Base-by-base conservation (phyloP, 148 eudicot species). In the Dysphania ambrosioides region DNA sequence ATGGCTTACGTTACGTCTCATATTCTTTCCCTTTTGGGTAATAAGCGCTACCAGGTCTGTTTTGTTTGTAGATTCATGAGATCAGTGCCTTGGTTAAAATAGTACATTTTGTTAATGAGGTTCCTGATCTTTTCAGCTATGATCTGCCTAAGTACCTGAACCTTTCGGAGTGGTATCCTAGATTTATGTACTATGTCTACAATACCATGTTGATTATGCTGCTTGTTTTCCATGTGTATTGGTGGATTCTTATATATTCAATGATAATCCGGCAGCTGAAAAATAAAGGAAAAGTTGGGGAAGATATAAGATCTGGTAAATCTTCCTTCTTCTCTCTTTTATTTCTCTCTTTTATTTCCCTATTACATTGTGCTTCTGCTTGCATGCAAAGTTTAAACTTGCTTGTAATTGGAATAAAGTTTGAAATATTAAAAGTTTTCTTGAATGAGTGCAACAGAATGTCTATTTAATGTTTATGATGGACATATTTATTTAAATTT, bases 231-330 rank as follows among this genome's bases (percentile, higher is more conserved):
- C 97, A 96, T 74, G 84, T 92, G 71, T 96, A 96, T 86, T 96
- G 99, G 99, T 90, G 97, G 96, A 80, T 88, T 65, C 99, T 95
- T 79, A 96, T 96, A 79, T 92, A 82, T 66, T 58, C 85, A 66
- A 96, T 92, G 97, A 90, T 96, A 79, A 79, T 62, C 79, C 90
- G 83, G 82, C 99, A 90, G 80, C 86, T 92, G 78, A 78, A 87
- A 81, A 96, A 92, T 77, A 87, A 82, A 82, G 99, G 99, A 76
- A 80, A 96, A 82, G 94, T 96, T 74, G 99, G 99, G 53, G 99
- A 92, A 88, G 99, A 92, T 77, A 90, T 96, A 76, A 84, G 99
- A 85, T 90, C 96, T 63, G 99, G 99, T 92, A 79, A 78, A 36
- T 68, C n/a, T n/a, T n/a, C n/a, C n/a, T n/a, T n/a, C n/a, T n/a